These are phyloP conservation scores for Boletus edulis DNA, from an alignment of 768 basidiomycete species.

Conservation along the genomic window DNA sequence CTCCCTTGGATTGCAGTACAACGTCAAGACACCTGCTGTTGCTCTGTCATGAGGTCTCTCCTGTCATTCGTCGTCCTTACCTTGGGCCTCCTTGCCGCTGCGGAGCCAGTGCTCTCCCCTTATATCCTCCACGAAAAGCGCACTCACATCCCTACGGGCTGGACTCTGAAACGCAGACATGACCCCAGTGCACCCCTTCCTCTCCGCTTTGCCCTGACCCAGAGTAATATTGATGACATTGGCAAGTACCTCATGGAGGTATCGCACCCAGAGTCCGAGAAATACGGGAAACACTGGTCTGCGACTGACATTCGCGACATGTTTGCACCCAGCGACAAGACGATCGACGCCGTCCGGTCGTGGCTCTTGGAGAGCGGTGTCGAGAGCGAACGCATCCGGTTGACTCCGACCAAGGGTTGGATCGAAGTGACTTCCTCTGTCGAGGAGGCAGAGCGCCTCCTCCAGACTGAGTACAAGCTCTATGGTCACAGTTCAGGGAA, in stretches of 20 bases:
- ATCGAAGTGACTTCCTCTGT: constrained; percentile 28
- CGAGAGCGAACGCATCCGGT: constrained; percentile 13
- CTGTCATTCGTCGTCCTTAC: constrained; percentile 9
- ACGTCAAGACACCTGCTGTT: background rate
- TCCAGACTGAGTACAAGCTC: constrained; percentile 34
- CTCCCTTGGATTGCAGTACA: background rate
- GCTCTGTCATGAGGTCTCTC: constrained; percentile 14
- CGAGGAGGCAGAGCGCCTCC: constrained; percentile 31
- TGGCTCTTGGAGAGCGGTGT: constrained; percentile 29
- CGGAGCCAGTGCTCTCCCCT: constrained; percentile 10
- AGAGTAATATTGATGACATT: constrained; percentile 6
- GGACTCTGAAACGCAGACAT: constrained; percentile 37
- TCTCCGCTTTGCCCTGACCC: constrained; percentile 32
- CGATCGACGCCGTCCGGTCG: constrained; percentile 17
- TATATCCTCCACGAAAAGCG: constrained; percentile 42
- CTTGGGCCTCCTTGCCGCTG: background rate
- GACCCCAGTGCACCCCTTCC: constrained; percentile 28
- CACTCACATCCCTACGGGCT: constrained; percentile 26
- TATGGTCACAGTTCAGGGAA: constrained; percentile 22
- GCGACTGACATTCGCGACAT: constrained; percentile 23
- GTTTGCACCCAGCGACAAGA: constrained; percentile 22
- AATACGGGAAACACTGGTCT: constrained; percentile 33
- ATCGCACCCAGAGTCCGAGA: constrained; percentile 34
- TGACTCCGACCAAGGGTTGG: constrained; percentile 23
- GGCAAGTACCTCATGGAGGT: constrained; percentile 31